Percentiles rank a stretch among this genome's conserved stretches.
Evolutionary conservation across 73 alveolate genomes (phyloP).

Genomic region (Symbiodinium pilosum): DNA sequence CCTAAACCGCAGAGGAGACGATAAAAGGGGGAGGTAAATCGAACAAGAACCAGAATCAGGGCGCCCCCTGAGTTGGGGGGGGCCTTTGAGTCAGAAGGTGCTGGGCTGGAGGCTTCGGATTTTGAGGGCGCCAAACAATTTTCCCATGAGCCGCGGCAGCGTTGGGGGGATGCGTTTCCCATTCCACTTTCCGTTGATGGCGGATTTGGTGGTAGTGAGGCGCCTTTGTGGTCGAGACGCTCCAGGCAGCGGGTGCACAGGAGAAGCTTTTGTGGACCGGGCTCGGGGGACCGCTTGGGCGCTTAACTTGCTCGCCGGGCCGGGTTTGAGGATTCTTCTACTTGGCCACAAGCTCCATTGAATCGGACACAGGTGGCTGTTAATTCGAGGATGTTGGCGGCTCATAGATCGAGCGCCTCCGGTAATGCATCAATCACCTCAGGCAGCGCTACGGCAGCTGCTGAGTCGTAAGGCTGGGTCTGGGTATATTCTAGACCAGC

Average conservation of each 20-base stretch:
- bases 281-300: not conserved
- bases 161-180: not conserved
- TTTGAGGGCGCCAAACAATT: not conserved
- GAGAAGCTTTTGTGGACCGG: not conserved
- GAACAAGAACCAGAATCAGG: not conserved
- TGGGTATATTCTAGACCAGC: not conserved
- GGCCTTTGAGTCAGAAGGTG: not conserved
- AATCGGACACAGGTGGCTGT: not conserved
- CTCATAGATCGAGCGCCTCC: not conserved
- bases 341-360: not conserved
- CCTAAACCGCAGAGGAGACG: not conserved
- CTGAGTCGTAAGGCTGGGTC: not conserved
- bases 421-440: not conserved
- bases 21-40: not conserved
- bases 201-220: not conserved
- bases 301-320: not conserved
- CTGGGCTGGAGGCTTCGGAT: not conserved
- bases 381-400: not conserved
- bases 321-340: not conserved
- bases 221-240: not conserved
- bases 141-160: constrained; percentile 1
- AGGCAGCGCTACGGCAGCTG: constrained; percentile 21
- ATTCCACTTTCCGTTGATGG: not conserved
- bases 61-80: not conserved
- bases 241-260: constrained; percentile 4